Evolutionary conservation across 2,329 filamentous ascomycete genomes (phyloP), one percentile per base, ranked within the genome.

Genomic region (Talaromyces sp.): DNA sequence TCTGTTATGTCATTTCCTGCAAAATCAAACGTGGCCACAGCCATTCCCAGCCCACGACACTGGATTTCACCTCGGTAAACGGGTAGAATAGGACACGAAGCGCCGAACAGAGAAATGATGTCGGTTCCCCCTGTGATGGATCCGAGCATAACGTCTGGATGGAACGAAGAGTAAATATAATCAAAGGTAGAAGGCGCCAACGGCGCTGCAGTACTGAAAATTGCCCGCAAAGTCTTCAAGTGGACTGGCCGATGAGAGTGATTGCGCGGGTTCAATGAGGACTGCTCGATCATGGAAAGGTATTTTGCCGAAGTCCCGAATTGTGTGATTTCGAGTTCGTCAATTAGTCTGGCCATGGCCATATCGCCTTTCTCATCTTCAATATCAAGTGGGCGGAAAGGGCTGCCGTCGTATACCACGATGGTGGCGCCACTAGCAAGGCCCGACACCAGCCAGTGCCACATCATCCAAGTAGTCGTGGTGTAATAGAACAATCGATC

Each of bases 391-490:
- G 89, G 90, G 54, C 83, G 83, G 79, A 97, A 97, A 0, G 94
- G 94, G 0, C 91, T 96, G 54, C 94, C 94, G 57, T 96, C 91
- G 75, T 97, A 99, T 3, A 97, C 82, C 21, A 97, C 83, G 12
- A 97, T 80, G 0, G 91, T 93, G 11, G 90, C 85, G 57, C 93
- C 93, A 31, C 86, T 87, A 10, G 92, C 90, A 3, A 97, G 85
- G 6, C 88, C 91, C 0, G 91, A 93, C 21, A 97, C 84, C 46
- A 92, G 87, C 92, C 93, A 97, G 73, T 97, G 93, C 92, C 92
- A 97, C 93, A 97, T 97, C 92, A 99, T 97, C 94, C 92, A 97
- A 0, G 91, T 95, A 11, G 89, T 92, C 3, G 92, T 97, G 1
- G 92, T 96, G 77, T 92, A 97, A 78, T 97, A 97, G 74, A 97